Evolutionary conservation across 164 flowering plant genomes (phyloP).

Genomic region (Nymphaea thermarum): DNA sequence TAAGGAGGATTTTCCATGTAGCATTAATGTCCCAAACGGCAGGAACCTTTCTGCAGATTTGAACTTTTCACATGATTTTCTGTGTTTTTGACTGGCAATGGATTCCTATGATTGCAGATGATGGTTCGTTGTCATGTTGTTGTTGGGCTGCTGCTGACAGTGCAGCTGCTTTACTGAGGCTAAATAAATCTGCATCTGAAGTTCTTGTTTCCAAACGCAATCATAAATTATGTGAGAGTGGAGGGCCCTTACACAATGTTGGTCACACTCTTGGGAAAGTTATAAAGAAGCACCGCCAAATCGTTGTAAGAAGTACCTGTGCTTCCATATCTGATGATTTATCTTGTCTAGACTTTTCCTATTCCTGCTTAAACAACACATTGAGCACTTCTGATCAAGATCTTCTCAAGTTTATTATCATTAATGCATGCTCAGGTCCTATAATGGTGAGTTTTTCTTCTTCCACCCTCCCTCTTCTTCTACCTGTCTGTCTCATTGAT

Average conservation of each 20-base stretch:
- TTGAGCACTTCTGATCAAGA: conserved; percentile 38
- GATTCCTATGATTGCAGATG: conserved; percentile 29
- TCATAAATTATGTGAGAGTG: conserved; percentile 9
- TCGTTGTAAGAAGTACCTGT: conserved; percentile 43
- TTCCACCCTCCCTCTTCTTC: neutral
- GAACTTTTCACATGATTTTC: neutral
- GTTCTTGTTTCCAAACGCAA: conserved; percentile 13
- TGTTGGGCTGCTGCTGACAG: conserved; percentile 73
- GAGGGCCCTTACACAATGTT: conserved; percentile 8
- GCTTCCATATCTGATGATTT: conserved; percentile 26
- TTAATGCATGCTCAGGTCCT: conserved; percentile 38
- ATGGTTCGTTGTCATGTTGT: conserved; percentile 61
- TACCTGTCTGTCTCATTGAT: neutral
- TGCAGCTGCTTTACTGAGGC: conserved; percentile 46
- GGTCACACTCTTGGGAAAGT: conserved; percentile 27
- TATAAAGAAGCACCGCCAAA: conserved; percentile 37
- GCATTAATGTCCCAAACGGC: no score
- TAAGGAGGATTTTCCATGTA: no score
- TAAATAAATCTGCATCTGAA: conserved; percentile 22
- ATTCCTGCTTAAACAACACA: conserved; percentile 29
- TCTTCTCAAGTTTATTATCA: conserved; percentile 34
- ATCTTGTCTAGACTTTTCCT: conserved; percentile 28
- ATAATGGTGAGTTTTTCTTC: conserved; percentile 39
- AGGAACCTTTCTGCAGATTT: no score
- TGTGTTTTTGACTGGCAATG: no score